Percentiles rank a stretch among this genome's conserved stretches.
phyloP scores from a whole-genome alignment of 257 asterid species.

The Ligustrum vulgare region DNA sequence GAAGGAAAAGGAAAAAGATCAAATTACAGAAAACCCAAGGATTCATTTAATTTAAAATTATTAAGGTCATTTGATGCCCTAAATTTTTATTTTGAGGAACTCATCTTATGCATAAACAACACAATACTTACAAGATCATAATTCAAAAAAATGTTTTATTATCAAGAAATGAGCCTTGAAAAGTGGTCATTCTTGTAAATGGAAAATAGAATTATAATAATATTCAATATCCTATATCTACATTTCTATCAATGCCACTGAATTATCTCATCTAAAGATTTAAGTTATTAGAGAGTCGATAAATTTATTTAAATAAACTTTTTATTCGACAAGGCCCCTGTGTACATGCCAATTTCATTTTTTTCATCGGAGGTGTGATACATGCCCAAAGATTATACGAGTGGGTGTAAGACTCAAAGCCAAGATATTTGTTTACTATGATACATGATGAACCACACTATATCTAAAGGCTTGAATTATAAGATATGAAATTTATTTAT shows the following conservation, averaged over 20 bases:
- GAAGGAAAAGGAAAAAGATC: background rate
- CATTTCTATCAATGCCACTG: background rate
- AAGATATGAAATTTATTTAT: background rate
- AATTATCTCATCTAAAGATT: too few species aligned
- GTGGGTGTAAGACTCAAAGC: background rate
- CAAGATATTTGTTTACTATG: too few species aligned
- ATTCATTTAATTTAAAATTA: background rate
- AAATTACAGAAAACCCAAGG: background rate
- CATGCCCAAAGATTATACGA: background rate
- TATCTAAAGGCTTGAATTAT: background rate
- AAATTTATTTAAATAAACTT: too few species aligned
- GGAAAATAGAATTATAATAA: background rate
- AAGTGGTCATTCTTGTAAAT: background rate
- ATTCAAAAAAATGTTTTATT: background rate
- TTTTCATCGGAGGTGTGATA: background rate
- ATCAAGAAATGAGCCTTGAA: background rate
- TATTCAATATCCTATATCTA: background rate
- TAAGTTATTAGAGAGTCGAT: background rate
- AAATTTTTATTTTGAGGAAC: background rate
- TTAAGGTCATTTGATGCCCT: background rate
- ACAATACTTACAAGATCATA: background rate
- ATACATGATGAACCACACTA: background rate
- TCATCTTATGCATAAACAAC: background rate
- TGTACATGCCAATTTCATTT: background rate
- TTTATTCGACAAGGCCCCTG: background rate